Percentiles rank a stretch among this genome's conserved stretches.
These are phyloP conservation scores for Pseudocercospora eumusae DNA, from an alignment of 2,329 filamentous ascomycete genomes.

Conservation along the genomic window DNA sequence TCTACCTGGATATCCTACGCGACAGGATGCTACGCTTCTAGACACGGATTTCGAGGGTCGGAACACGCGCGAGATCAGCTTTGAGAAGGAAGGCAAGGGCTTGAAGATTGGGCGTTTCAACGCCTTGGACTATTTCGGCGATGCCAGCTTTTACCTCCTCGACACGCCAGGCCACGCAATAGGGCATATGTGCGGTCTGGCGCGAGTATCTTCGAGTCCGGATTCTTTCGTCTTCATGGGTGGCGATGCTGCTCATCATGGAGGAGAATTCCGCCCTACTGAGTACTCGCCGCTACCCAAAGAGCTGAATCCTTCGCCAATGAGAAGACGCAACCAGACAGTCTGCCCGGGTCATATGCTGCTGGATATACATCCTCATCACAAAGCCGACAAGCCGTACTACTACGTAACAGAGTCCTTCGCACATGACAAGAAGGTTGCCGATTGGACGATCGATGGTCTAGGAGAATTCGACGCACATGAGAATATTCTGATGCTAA, in stretches of 20 bases:
- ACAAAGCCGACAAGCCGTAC: conserved; percentile 40
- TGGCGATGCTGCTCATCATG: conserved; percentile 48
- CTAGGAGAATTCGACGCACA: conserved; percentile 40
- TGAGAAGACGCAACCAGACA: conserved; percentile 25
- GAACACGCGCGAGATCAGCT: conserved; percentile 41
- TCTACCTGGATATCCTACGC: conserved; percentile 49
- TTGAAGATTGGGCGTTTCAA: conserved; percentile 50
- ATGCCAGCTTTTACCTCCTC: conserved; percentile 59
- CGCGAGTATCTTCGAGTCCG: conserved; percentile 42
- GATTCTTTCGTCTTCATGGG: conserved; percentile 54
- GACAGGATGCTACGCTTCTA: conserved; percentile 42
- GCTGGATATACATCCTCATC: conserved; percentile 43
- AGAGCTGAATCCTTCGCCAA: conserved; percentile 32
- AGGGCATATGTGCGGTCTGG: conserved; percentile 54
- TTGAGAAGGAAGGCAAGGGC: conserved; percentile 39
- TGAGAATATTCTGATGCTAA: conserved; percentile 37
- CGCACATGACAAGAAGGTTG: conserved; percentile 41
- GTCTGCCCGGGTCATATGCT: conserved; percentile 49
- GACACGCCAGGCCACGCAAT: conserved; percentile 49
- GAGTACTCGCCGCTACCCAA: conserved; percentile 45
- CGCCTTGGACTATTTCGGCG: conserved; percentile 57
- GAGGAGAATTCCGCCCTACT: conserved; percentile 45
- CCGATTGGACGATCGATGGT: conserved; percentile 38
- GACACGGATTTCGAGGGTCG: conserved; percentile 47
- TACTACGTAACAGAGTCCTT: conserved; percentile 41